Conservation (phyloP, 2,329 filamentous ascomycete genomes). For the Talaromyces piceae region DNA sequence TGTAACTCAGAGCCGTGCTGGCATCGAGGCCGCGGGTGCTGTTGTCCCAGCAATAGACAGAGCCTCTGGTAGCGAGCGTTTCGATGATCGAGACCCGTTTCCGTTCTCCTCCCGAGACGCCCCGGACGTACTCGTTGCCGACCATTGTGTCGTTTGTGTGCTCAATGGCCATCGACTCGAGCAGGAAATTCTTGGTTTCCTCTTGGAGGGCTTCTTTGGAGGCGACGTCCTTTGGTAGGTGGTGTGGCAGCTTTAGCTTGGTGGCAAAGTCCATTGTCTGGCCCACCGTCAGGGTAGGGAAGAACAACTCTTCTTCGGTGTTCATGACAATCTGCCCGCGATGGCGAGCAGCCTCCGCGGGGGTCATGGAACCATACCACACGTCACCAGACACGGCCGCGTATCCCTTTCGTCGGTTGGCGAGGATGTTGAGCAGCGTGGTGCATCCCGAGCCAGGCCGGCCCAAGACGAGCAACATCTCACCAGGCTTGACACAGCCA, state of each 20-base stretch:
- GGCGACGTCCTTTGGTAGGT: constrained; percentile 39
- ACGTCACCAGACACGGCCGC: constrained; percentile 53
- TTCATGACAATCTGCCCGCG: constrained; percentile 53
- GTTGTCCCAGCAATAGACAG: constrained; percentile 62
- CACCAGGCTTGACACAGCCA: constrained; percentile 64
- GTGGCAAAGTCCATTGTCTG: constrained; percentile 51
- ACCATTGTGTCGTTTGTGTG: constrained; percentile 60
- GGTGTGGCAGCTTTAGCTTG: constrained; percentile 48
- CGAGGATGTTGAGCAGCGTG: constrained; percentile 61
- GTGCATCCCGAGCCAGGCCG: constrained; percentile 65
- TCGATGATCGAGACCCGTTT: constrained; percentile 65
- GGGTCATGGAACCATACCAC: constrained; percentile 44
- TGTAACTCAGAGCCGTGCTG: constrained; percentile 55
- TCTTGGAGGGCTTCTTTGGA: constrained; percentile 41
- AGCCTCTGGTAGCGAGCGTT: constrained; percentile 49
- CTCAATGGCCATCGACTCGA: constrained; percentile 50
- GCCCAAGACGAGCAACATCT: constrained; percentile 64
- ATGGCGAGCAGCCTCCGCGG: constrained; percentile 40
- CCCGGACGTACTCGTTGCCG: constrained; percentile 58
- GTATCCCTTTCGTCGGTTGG: constrained; percentile 57
- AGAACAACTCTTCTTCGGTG: constrained; percentile 47
- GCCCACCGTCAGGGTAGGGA: constrained; percentile 44
- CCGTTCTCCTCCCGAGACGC: constrained; percentile 61
- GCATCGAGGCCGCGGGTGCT: constrained; percentile 59
- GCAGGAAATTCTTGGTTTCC: constrained; percentile 47